These are phyloP conservation scores for Imleria badia DNA, from an alignment of 768 basidiomycete genomes.

Conservation along the genomic window DNA sequence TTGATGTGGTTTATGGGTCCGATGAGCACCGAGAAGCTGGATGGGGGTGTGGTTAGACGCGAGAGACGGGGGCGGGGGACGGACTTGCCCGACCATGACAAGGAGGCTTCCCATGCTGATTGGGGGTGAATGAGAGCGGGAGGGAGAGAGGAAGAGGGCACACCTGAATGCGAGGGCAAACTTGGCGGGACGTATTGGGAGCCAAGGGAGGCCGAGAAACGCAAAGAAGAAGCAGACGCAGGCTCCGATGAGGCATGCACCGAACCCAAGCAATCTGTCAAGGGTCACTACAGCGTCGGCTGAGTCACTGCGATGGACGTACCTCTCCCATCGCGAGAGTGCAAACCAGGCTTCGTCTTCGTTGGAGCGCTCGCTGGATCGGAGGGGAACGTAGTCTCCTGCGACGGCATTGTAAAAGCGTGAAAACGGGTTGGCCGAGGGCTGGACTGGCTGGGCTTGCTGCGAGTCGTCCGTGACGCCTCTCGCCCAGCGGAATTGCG, in stretches of 20 bases:
- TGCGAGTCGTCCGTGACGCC: constrained; percentile 72
- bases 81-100: constrained; percentile 89
- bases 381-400: constrained; percentile 84
- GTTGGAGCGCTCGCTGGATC: constrained; percentile 77
- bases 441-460: constrained; percentile 34
- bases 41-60: not conserved
- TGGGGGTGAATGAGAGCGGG: not conserved
- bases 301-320: not conserved
- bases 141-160: not conserved
- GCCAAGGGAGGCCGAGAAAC: constrained; percentile 72
- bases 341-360: constrained; percentile 98
- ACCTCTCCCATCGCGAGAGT: constrained; percentile 92
- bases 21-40: constrained; percentile 77
- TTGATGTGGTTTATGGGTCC: constrained; percentile 92
- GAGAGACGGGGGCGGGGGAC: not conserved
- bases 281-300: too few relatives aligned
- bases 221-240: constrained; percentile 92
- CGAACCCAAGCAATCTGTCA: constrained; percentile 82
- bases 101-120: constrained; percentile 76
- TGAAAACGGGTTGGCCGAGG: constrained; percentile 66
- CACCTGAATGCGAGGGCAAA: constrained; percentile 89
- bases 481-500: constrained; percentile 85
- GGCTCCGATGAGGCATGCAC: constrained; percentile 85
- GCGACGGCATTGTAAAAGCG: constrained; percentile 86
- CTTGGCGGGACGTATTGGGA: constrained; percentile 79